These are phyloP conservation scores for Hymenoscyphus linearis DNA, from an alignment of 2,329 filamentous ascomycete genomes.

Conservation along the genomic window DNA sequence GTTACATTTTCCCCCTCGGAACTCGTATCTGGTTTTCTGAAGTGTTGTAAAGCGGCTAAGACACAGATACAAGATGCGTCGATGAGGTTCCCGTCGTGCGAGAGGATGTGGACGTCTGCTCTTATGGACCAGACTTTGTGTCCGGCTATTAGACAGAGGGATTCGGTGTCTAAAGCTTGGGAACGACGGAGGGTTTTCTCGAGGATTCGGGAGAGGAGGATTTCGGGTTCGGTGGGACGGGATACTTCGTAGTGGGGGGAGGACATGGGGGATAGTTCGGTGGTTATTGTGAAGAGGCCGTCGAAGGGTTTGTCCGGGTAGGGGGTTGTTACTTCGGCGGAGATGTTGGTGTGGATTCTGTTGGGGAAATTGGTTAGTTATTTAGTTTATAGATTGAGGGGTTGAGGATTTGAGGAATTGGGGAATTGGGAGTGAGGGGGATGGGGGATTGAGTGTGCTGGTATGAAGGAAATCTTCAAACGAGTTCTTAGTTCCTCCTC, in stretches of 20 bases:
- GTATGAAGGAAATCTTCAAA: too few relatives aligned
- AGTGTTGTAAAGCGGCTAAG: constrained; percentile 84
- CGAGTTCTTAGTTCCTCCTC: too few relatives aligned
- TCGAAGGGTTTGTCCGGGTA: constrained; percentile 88
- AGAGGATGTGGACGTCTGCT: constrained; percentile 85
- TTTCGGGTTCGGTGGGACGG: constrained; percentile 76
- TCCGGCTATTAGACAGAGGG: constrained; percentile 85
- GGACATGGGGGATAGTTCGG: constrained; percentile 88
- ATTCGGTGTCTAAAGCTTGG: constrained; percentile 89
- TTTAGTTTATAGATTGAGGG: background rate
- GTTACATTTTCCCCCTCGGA: constrained; percentile 81
- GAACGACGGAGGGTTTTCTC: constrained; percentile 94
- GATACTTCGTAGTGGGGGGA: constrained; percentile 86
- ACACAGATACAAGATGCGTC: constrained; percentile 83
- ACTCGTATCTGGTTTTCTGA: constrained; percentile 81
- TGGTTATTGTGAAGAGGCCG: constrained; percentile 86
- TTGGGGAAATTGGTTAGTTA: constrained; percentile 3
- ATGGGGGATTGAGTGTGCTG: constrained; percentile 99
- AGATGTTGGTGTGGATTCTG: constrained; percentile 79
- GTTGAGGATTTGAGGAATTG: constrained; percentile 41
- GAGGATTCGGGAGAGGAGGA: constrained; percentile 79
- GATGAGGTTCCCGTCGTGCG: constrained; percentile 84
- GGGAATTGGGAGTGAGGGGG: too few relatives aligned
- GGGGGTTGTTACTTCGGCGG: constrained; percentile 81
- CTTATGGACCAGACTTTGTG: constrained; percentile 88